Evolutionary conservation across 352 stramenopile species (phyloP), one percentile per base, ranked within the genome.

Genomic region (Globisporangium solare): DNA sequence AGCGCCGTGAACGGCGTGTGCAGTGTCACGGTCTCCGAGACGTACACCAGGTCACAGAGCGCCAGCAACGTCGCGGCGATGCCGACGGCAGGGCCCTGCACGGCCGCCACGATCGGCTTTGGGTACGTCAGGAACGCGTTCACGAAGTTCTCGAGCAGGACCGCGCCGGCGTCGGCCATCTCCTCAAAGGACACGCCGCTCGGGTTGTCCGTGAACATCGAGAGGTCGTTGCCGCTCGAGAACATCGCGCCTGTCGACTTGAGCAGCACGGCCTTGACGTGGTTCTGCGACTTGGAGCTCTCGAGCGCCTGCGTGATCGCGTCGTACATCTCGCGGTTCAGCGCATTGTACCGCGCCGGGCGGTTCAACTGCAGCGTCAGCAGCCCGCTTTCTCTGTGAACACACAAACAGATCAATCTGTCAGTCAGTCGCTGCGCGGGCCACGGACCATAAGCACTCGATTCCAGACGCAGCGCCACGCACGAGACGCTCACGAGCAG

Each of bases 1-100:
- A 97, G 68, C 31, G 83, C 71, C 45, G 88, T 95, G 73, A 98
- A 98, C 17, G 90, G 93, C 35, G 90, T 97, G 70, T 94, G 90
- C 70, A 97, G 93, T 21, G 85, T 97, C 15, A 86, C 81, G 2
- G 65, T 79, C 43, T 92, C 74, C n/a, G 81, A 87, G 47, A 88
- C 81, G 66, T 96, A 97, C 39, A 97, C 85, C 6, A 97, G 56
- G 63, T 98, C 93, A 46, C 86, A 96, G 43, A 97, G 83, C 13
- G 72, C 76, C 12, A 97, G 72, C 15, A 95, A 70, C 11, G 90
- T 98, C 18, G 93, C 86, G 6, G 78, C 81, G 49, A 97, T 95
- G 45, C 93, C 93, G 24, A 97, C 78, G 0, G 90, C 90, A 0
- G 90, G 90, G 3, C 89, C 93, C 54, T 97, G 91, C 10, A 97